Conservation (phyloP, 345 rosid species). For the Streptanthus diversifolius region DNA sequence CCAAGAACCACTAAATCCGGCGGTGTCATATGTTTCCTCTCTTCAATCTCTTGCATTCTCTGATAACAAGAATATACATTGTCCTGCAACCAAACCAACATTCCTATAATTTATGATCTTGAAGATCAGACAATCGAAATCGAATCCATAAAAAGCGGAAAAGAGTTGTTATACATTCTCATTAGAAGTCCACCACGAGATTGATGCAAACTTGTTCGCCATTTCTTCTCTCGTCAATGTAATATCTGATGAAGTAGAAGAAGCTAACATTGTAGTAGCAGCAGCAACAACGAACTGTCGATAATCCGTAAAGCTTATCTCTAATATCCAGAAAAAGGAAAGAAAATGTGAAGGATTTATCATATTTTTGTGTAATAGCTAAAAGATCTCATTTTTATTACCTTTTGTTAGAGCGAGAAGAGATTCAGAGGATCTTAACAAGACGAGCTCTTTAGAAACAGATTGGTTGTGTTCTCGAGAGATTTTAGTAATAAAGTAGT, state of each 20-base stretch:
- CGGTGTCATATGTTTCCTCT: constrained; percentile 43
- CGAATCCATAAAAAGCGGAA: background rate
- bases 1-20: constrained; percentile 1
- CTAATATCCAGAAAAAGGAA: constrained; percentile 34
- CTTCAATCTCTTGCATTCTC: constrained; percentile 53
- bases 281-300: constrained; percentile 72
- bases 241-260: constrained; percentile 37
- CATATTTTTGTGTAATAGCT: background rate
- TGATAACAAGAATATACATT: constrained; percentile 50
- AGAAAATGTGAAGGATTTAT: background rate
- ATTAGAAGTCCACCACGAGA: constrained; percentile 48
- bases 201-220: constrained; percentile 41
- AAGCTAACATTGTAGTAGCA: constrained; percentile 70
- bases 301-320: constrained; percentile 53
- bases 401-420: constrained; percentile 54
- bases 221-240: constrained; percentile 54
- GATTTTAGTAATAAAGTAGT: constrained; percentile 50
- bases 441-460: constrained; percentile 34
- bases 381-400: constrained; percentile 4
- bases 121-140: background rate
- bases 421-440: constrained; percentile 49
- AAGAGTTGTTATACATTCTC: constrained; percentile 43
- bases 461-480: constrained; percentile 13
- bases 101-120: background rate
- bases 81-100: constrained; percentile 48